These are phyloP conservation scores for Claviceps capensis DNA, from an alignment of 2,329 filamentous ascomycete species.

Conservation along the genomic window DNA sequence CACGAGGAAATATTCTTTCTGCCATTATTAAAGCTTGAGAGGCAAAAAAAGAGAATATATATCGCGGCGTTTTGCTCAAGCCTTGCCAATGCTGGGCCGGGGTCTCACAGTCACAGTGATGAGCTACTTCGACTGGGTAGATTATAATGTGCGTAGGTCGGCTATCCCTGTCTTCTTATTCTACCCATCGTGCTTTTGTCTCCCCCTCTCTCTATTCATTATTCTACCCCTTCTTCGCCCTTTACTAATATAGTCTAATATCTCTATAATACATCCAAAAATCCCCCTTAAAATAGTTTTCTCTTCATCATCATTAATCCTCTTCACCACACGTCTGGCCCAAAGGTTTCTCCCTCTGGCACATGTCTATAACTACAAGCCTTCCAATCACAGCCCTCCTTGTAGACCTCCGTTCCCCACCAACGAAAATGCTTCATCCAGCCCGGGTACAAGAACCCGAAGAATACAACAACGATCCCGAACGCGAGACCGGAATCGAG, in stretches of 20 bases:
- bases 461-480: slow-evolving; percentile 72
- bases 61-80: too few species aligned
- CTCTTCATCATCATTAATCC: neutral
- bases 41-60: too few species aligned
- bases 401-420: slow-evolving; percentile 85
- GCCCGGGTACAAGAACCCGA: slow-evolving; percentile 72
- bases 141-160: too few species aligned
- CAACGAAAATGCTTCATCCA: slow-evolving; percentile 60
- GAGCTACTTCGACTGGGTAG: too few species aligned
- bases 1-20: too few species aligned
- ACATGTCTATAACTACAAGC: slow-evolving; percentile 60
- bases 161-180: neutral
- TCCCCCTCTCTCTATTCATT: neutral
- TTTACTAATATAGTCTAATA: neutral
- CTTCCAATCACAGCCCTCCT: slow-evolving; percentile 73
- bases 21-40: too few species aligned
- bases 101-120: too few species aligned
- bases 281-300: too few species aligned
- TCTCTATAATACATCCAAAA: too few species aligned
- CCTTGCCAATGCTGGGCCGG: too few species aligned
- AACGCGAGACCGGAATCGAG: slow-evolving; percentile 74
- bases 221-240: neutral
- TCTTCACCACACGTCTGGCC: slow-evolving; percentile 43
- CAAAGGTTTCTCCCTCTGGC: slow-evolving; percentile 50
- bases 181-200: neutral